Base-by-base conservation (phyloP, 2,329 filamentous ascomycete species). In the Alternaria panax region DNA sequence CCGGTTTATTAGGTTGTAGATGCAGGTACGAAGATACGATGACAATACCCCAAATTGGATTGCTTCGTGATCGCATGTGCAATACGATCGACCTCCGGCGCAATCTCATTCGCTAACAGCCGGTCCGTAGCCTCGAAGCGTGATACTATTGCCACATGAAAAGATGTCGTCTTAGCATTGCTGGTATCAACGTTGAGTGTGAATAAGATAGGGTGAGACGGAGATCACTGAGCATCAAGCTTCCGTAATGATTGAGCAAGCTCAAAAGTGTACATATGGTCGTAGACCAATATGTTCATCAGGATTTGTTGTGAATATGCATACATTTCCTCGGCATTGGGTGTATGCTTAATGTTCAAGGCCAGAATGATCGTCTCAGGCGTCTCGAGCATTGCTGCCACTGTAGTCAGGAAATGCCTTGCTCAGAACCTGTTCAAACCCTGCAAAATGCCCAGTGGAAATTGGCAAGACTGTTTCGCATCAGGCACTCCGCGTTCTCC, bases 91-190 rank as follows among this genome's bases (percentile, higher is more conserved):
- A n/a, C n/a, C 22, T 60, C 63, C 59, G 56, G 61, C 60, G 54
- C 62, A 57, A 58, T 57, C 46, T 59, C 58, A 60, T 67, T 67
- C 53, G 61, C 52, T 65, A 18, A 36, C 51, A 60, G 61, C 59
- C 66, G 68, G 63, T 48, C 65, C 68, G 59, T 32, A 42, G 51
- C 57, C 60, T 61, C 58, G 60, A 63, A 60, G 60, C 60, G 60
- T 55, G 60, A 55, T 61, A 46, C 57, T 38, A 51, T 60, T 61
- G 60, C 52, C 40, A 59, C 52, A 60, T 57, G 57, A 48, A 60
- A 60, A 59, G 57, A 46, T 57, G 34, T 57, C 38, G 43, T 57
- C 50, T 52, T 57, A 60, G 59, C 46, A 46, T 59, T 60, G 32
- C 52, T 66, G 51, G 57, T 48, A 34, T 25, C 61, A 34, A 42